Base-by-base conservation (phyloP, 805 yeast species). In the Starmerella riodocensis region DNA sequence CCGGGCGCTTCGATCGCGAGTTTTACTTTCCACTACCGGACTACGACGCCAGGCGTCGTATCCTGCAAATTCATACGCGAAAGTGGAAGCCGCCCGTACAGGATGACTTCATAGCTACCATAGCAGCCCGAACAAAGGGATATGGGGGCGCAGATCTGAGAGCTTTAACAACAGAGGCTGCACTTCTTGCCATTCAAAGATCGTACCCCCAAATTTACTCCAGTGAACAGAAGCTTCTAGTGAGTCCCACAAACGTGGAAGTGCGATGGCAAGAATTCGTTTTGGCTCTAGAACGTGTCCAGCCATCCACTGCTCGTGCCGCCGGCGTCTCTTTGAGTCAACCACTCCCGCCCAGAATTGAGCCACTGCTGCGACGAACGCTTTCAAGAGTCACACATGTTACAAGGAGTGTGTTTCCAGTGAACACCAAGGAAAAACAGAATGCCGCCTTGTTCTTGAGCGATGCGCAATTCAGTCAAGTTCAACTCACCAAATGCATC, bases 71-170 rank as follows among this genome's bases (percentile, higher is more conserved):
- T 48, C 95, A 91, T 53, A 91, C 96, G 18, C 73, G 71, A 46
- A 79, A 78, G 54, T 91, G 98, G 98, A 66, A 66, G 11, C 91
- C 94, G 11, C 78, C 81, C 3, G 60, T 82, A 41, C 57, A 73
- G 6, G 62, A 62, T 0, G 60, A 55, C 5, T 80, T 91, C 48
- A 51, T 83, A 8, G 66, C 67, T 5, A 74, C 75, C 39, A 65
- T 91, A 26, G 88, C 96, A 0, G 66, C 67, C 17, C 61, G 83
- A 41, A 88, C 98, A 0, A 88, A 86, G 56, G 98, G 98, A 0
- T 91, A 82, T 54, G 98, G 98, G 34, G 98, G 98, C 64, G 97
- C 98, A 2, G 98, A 91, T 58, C 64, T 91, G 46, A 66, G 95
- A 40, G 94, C 97, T 0, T 63, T 91, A 23, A 85, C 97, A 57